A percentile compares a stretch with the other conserved stretches of the same genome.
Evolutionary conservation across 371 early-diverging fungal genomes (phyloP).

Genomic region (Mortierella sp.): DNA sequence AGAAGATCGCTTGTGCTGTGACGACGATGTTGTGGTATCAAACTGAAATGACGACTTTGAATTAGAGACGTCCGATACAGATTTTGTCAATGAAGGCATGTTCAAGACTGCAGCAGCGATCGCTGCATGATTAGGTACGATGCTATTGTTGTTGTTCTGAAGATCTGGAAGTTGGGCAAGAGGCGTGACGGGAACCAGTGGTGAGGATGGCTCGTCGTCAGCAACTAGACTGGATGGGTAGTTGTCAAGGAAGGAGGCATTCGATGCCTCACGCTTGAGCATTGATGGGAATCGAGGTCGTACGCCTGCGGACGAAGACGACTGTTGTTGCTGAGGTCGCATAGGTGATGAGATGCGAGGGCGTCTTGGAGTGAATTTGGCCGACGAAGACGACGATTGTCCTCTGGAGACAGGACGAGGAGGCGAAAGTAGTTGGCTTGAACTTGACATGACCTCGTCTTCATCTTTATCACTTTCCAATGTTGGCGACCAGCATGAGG

Average conservation of each 20-base stretch:
- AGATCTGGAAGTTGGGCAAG: neutral
- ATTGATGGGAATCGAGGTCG: constrained; percentile 33
- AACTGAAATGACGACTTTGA: neutral
- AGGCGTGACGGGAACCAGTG: neutral
- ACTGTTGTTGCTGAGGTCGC: neutral
- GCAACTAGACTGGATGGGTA: constrained; percentile 24
- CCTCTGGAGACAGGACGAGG: neutral
- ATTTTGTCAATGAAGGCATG: neutral
- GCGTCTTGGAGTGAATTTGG: constrained; percentile 31
- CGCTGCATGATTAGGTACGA: neutral
- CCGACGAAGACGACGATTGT: neutral
- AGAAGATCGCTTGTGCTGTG: constrained; percentile 8
- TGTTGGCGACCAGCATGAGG: constrained; percentile 36
- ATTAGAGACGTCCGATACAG: neutral
- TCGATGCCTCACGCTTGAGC: constrained; percentile 42
- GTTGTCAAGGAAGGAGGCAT: constrained; percentile 35
- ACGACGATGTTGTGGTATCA: neutral
- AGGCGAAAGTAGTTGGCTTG: neutral
- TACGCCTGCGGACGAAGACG: neutral
- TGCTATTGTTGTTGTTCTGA: neutral
- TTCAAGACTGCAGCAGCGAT: constrained; percentile 18
- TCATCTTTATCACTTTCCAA: constrained; percentile 18
- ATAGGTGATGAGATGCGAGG: constrained; percentile 27
- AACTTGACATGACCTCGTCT: constrained; percentile 9
- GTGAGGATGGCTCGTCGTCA: neutral